Base-by-base conservation (phyloP, 257 asterid genomes). In the Cordia subcordata region DNA sequence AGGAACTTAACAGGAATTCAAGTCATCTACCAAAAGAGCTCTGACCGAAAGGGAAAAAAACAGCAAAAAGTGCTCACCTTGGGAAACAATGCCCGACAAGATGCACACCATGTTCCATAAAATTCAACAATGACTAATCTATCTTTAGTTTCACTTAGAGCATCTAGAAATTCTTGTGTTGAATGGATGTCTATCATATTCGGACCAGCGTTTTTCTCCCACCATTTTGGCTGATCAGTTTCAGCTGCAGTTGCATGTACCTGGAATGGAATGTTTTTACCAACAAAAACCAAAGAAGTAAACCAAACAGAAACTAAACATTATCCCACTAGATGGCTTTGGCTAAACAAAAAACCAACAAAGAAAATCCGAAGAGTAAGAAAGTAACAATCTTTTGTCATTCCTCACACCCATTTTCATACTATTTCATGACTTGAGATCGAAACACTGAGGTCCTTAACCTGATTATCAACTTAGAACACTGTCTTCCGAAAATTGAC, bases 21-120 rank as follows among this genome's bases (percentile, higher is more conserved):
- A n/a, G n/a, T n/a, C n/a, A n/a, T n/a, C n/a, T n/a, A n/a, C n/a
- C n/a, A n/a, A n/a, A n/a, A n/a, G n/a, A n/a, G n/a, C n/a, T n/a
- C n/a, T n/a, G n/a, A n/a, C n/a, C n/a, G n/a, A 8, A 27, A 8
- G 18, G 57, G 18, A 16, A 33, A 27, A 0, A 27, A 18, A 14
- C 35, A 0, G 27, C 16, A 38, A 22, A 50, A 55, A 62, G 66
- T 16, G 50, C 66, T 42, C 55, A 71, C 84, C 81, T 78, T 78
- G 10, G 84, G 84, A 60, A 68, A 75, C 51, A 78, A 74, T 45
- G 81, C 84, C 49, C 81, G 73, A 56, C 84, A 78, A 60, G 84
- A 78, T n/a, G 81, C 84, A 57, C 84, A 78, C 84, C 84, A 78
- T 20, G 81, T 65, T 40, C 84, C 84, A 57, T 74, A 78, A 17